A percentile compares a stretch with the other conserved stretches of the same genome.
Evolutionary conservation across 2,329 filamentous ascomycete genomes (phyloP).

Genomic region (Aspergillus sp.): DNA sequence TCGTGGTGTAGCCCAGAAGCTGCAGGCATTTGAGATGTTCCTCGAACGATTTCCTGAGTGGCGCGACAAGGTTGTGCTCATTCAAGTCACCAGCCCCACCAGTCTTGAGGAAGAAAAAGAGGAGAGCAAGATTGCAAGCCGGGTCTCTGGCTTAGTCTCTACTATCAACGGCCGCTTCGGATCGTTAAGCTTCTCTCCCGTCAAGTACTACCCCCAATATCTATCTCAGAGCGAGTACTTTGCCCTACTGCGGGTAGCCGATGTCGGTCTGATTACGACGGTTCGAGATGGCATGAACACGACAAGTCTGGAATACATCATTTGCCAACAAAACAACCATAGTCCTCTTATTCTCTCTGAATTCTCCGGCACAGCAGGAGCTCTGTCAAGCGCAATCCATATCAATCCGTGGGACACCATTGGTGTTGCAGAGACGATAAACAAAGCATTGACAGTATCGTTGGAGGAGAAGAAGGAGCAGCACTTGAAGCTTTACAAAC

Average conservation of each 20-base stretch:
- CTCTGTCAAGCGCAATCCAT: slow-evolving; percentile 82
- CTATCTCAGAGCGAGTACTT: slow-evolving; percentile 90
- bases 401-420: slow-evolving; percentile 95
- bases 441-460: slow-evolving; percentile 78
- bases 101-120: slow-evolving; percentile 78
- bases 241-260: slow-evolving; percentile 84
- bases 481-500: slow-evolving; percentile 76
- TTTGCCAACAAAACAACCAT: slow-evolving; percentile 85
- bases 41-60: slow-evolving; percentile 88
- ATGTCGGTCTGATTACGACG: slow-evolving; percentile 92
- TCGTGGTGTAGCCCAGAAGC: slow-evolving; percentile 90
- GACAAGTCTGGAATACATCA: slow-evolving; percentile 90
- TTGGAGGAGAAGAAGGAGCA: slow-evolving; percentile 67
- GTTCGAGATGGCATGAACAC: slow-evolving; percentile 98
- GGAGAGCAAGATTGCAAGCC: slow-evolving; percentile 80
- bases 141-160: slow-evolving; percentile 87
- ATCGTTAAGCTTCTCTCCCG: slow-evolving; percentile 83
- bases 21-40: slow-evolving; percentile 92
- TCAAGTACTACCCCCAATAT: slow-evolving; percentile 95
- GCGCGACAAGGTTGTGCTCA: slow-evolving; percentile 88
- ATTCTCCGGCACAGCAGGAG: slow-evolving; percentile 92
- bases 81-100: slow-evolving; percentile 91
- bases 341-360: slow-evolving; percentile 93
- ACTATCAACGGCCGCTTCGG: slow-evolving; percentile 91
- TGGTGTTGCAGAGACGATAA: slow-evolving; percentile 81